A percentile compares a stretch with the other conserved stretches of the same genome.
Conservation (phyloP, 768 basidiomycete genomes). For the Leccinum barrowsii region DNA sequence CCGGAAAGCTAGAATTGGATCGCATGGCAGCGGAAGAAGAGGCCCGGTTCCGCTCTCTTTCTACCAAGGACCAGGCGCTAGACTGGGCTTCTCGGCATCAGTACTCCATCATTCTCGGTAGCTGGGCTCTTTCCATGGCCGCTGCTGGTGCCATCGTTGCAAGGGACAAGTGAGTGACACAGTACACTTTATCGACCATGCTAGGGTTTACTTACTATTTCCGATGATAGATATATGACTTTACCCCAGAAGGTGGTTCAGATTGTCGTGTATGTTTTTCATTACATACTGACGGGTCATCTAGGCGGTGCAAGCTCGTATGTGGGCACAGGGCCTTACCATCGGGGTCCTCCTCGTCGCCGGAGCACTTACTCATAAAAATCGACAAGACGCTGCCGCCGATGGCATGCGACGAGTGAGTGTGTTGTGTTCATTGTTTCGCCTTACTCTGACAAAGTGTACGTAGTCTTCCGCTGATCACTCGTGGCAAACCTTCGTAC, state of each 20-base stretch:
- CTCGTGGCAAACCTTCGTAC: constrained; percentile 29
- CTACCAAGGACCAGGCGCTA: constrained; percentile 46
- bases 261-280: no score
- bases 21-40: constrained; percentile 33
- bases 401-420: constrained; percentile 21
- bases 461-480: constrained; percentile 22
- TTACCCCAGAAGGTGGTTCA: constrained; percentile 26
- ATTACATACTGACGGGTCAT: constrained; percentile 34
- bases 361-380: constrained; percentile 58
- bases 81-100: constrained; percentile 69
- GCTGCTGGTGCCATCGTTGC: constrained; percentile 65
- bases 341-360: constrained; percentile 71
- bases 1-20: constrained; percentile 53
- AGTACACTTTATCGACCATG: no score
- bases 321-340: constrained; percentile 85
- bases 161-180: constrained; percentile 50
- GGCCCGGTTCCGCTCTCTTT: constrained; percentile 48
- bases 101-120: constrained; percentile 69
- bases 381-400: constrained; percentile 38
- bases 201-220: background rate
- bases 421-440: background rate
- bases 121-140: constrained; percentile 69
- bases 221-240: constrained; percentile 19
- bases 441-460: background rate
- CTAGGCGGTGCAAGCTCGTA: constrained; percentile 76